Evolutionary conservation across 2,329 filamentous ascomycete species (phyloP).

Genomic region (Simplicillium sp.): DNA sequence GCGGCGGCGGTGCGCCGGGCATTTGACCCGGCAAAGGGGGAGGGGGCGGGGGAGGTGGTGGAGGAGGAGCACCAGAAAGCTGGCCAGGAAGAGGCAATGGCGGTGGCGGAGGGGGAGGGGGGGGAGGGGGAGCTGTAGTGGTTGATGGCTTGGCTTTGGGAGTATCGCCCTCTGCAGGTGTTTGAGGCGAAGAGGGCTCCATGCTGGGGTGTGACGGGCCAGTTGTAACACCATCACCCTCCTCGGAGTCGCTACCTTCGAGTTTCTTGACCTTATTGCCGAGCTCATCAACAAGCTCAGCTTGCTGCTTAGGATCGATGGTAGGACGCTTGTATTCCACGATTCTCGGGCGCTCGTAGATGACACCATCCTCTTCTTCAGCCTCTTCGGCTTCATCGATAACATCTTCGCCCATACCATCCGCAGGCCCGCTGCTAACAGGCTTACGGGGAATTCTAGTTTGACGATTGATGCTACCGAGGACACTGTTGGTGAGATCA

Average conservation of each 20-base stretch:
- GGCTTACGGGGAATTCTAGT: slow-evolving; percentile 48
- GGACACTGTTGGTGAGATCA: slow-evolving; percentile 61
- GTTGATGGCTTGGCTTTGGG: slow-evolving; percentile 49
- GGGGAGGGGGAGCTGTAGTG: slow-evolving; percentile 27
- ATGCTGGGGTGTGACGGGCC: slow-evolving; percentile 68
- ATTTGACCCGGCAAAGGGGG: slow-evolving; percentile 26
- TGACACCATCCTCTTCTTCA: slow-evolving; percentile 44
- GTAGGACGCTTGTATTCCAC: slow-evolving; percentile 69
- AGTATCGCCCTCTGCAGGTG: slow-evolving; percentile 49
- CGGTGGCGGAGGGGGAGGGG: slow-evolving; percentile 31
- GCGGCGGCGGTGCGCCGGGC: slow-evolving; percentile 22
- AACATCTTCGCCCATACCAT: slow-evolving; percentile 32
- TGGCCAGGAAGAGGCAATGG: slow-evolving; percentile 39
- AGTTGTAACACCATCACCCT: slow-evolving; percentile 58
- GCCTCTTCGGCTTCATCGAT: slow-evolving; percentile 42
- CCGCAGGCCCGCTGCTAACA: slow-evolving; percentile 34
- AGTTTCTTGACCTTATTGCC: slow-evolving; percentile 64
- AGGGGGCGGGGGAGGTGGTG: slow-evolving; percentile 40
- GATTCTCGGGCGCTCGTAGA: slow-evolving; percentile 72
- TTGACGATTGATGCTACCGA: slow-evolving; percentile 61
- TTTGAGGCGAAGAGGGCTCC: slow-evolving; percentile 60
- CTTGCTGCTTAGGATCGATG: slow-evolving; percentile 55
- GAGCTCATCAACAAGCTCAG: slow-evolving; percentile 60
- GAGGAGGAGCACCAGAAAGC: slow-evolving; percentile 28
- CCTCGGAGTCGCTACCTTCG: slow-evolving; percentile 65